Conservation (phyloP, 768 basidiomycete species). For the Termitomyces eurrhizus region DNA sequence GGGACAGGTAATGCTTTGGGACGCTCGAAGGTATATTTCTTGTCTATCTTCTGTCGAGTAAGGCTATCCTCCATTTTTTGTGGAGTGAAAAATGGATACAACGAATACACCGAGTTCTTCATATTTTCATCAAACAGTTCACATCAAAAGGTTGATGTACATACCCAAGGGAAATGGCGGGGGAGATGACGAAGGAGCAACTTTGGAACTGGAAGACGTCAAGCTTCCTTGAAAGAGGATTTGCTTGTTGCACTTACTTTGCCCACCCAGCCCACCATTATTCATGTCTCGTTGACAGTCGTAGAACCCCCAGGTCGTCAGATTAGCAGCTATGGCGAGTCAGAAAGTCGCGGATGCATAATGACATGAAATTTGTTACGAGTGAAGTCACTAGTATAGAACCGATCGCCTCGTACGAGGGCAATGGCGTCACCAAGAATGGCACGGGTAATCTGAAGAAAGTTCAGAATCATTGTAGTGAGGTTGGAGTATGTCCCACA, state of each 20-base stretch:
- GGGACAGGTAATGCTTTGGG: conserved; percentile 27
- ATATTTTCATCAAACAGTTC: neutral
- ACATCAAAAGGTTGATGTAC: neutral
- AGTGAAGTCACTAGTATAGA: conserved; percentile 48
- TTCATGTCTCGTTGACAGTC: conserved; percentile 40
- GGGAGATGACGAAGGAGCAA: conserved; percentile 19
- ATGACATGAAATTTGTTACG: conserved; percentile 23
- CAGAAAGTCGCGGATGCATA: neutral
- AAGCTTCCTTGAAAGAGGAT: neutral
- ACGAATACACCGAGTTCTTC: conserved; percentile 16
- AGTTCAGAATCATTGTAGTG: neutral
- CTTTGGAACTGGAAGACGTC: conserved; percentile 14
- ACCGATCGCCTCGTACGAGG: conserved; percentile 50
- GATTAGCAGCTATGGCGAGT: conserved; percentile 23
- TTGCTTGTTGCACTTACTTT: conserved; percentile 4
- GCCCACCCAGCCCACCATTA: conserved; percentile 24
- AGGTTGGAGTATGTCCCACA: conserved; percentile 8
- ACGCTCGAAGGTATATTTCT: conserved; percentile 38
- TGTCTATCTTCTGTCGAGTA: conserved; percentile 32
- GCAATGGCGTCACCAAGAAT: conserved; percentile 53
- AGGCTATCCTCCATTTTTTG: conserved; percentile 29
- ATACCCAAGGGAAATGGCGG: conserved; percentile 18
- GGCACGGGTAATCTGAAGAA: conserved; percentile 37
- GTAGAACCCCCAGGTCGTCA: conserved; percentile 51
- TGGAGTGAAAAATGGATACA: conserved; percentile 43